Base-by-base conservation (phyloP, 148 eudicot species). In the Rhododendron ferrugineum region DNA sequence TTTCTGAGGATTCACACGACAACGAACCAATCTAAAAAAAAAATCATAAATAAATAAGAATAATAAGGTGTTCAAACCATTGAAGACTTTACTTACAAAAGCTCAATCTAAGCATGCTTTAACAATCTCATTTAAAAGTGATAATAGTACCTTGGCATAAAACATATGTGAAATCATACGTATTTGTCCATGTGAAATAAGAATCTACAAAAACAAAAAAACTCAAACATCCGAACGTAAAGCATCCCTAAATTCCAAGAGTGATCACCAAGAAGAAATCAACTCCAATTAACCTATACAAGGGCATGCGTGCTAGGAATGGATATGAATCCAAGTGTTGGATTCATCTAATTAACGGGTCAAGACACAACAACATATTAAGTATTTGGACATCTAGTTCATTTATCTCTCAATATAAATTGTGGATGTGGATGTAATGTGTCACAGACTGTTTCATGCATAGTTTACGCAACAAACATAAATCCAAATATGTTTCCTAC, bases 1-100 rank as follows among this genome's bases (percentile, higher is more conserved):
- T 88, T 70, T 91, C 93, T 1, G 88, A 50, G 4, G 96, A 89
- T 85, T 92, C 95, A 85, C 98, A 95, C 2, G 91, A 82, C 18
- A 92, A 84, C 28, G 92, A 83, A 28, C 85, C 89, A 46, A 84
- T 86, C 91, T 90, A 76, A 54, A n/a, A 32, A 81, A 0, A 85
- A 81, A 81, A 6, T 26, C 80, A 56, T 54, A 13, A 74, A 23
- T n/a, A 40, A 60, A 60, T 11, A 52, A n/a, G 20, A 52, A n/a
- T 9, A 66, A 66, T 30, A 52, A 37, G 32, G 30, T 20, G 46
- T 50, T 5, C 78, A 42, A 54, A 54, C 22, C 79, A 49, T 80
- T 7, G 32, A 50, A 78, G 0, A 10, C 40, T 68, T 66, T 50
- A 26, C 54, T 14, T 75, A 47, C 37, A 74, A 49, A 82, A 42